These are phyloP conservation scores for Carallia brachiata DNA, from an alignment of 345 rosid species.

Conservation along the genomic window DNA sequence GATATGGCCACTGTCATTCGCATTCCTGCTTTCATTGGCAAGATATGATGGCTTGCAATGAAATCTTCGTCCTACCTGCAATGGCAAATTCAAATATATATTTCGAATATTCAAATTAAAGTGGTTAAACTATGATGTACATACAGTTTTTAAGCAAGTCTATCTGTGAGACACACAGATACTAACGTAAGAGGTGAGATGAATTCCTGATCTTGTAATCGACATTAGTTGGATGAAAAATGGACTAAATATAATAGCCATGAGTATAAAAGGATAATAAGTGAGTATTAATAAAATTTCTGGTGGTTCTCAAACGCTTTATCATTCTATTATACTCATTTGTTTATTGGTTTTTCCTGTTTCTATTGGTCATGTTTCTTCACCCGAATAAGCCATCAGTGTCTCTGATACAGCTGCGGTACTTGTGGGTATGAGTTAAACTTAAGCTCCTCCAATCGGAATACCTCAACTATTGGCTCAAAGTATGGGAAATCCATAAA, in stretches of 20 bases:
- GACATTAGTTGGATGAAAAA: neutral
- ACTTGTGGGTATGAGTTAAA: conserved; percentile 87
- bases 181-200: neutral
- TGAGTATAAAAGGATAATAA: neutral
- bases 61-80: neutral
- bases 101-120: no score
- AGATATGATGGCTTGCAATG: neutral
- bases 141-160: neutral
- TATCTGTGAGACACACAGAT: neutral
- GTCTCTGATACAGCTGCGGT: conserved; percentile 70
- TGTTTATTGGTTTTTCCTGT: neutral
- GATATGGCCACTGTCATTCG: neutral
- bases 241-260: neutral
- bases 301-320: neutral
- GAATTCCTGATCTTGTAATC: neutral
- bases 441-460: conserved; percentile 83
- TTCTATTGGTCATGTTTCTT: no score
- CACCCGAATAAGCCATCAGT: no score
- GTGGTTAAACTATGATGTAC: no score
- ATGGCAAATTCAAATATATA: no score
- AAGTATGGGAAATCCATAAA: conserved; percentile 92
- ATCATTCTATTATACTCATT: neutral
- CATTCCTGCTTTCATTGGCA: neutral
- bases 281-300: neutral
- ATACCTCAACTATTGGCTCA: conserved; percentile 73